phyloP scores from a whole-genome alignment of 1,284 basidiomycete genomes.

The Trichosporon ovoides region DNA sequence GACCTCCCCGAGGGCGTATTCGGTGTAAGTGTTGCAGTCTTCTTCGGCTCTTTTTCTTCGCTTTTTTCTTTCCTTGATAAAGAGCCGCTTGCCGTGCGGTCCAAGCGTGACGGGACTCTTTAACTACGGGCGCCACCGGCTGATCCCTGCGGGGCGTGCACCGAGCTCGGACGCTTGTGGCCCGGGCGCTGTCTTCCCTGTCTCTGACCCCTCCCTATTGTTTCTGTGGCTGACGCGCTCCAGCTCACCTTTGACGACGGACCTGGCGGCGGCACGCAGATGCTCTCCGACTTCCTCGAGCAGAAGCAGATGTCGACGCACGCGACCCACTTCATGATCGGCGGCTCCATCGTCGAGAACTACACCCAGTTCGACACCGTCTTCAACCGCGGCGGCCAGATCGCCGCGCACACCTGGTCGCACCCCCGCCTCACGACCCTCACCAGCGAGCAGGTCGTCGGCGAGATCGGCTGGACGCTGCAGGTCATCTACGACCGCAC shows the following conservation, averaged over 20 bases:
- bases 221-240: too few species aligned
- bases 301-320: conserved; percentile 48
- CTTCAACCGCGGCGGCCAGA: conserved; percentile 35
- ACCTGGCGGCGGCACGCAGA: conserved; percentile 51
- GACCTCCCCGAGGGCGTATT: conserved; percentile 31
- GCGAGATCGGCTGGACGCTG: conserved; percentile 53
- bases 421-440: conserved; percentile 54
- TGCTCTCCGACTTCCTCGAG: conserved; percentile 52
- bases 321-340: conserved; percentile 58
- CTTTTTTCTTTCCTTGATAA: too few species aligned
- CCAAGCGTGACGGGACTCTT: too few species aligned
- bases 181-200: too few species aligned
- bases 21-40: conserved; percentile 29
- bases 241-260: conserved; percentile 52
- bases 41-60: too few species aligned
- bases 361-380: conserved; percentile 18
- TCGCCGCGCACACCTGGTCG: conserved; percentile 53
- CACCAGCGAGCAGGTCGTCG: conserved; percentile 55
- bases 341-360: conserved; percentile 41
- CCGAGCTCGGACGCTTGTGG: too few species aligned
- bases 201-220: too few species aligned
- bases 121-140: too few species aligned
- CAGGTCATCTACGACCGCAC: conserved; percentile 46
- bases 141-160: too few species aligned
- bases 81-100: too few species aligned